These are phyloP conservation scores for Globisporangium viniferum DNA, from an alignment of 352 stramenopile genomes.

Conservation along the genomic window DNA sequence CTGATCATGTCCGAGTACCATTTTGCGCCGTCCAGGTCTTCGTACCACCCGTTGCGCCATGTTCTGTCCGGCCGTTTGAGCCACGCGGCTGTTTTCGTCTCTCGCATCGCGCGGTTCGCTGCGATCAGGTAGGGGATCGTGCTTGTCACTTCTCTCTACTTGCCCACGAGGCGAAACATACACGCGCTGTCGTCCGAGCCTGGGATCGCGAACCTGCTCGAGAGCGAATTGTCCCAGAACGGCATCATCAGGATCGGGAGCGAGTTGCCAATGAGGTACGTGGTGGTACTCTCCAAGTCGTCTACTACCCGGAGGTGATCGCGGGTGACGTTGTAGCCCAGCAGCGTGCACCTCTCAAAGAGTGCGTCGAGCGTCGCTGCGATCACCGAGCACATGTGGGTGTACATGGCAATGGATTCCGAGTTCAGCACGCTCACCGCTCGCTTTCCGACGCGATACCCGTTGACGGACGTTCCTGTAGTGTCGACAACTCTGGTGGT, in stretches of 20 bases:
- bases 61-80: constrained; percentile 17
- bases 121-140: neutral
- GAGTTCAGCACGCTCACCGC: too few relatives aligned
- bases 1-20: constrained; percentile 27
- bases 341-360: constrained; percentile 10
- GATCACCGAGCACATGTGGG: constrained; percentile 15
- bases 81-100: constrained; percentile 22
- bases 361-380: constrained; percentile 19
- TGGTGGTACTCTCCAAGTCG: constrained; percentile 9
- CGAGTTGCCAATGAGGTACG: constrained; percentile 13
- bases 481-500: too few relatives aligned
- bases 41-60: constrained; percentile 38
- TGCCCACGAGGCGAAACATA: constrained; percentile 12
- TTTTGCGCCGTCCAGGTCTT: constrained; percentile 10
- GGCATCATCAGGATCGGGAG: constrained; percentile 23
- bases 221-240: constrained; percentile 20
- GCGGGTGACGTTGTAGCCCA: constrained; percentile 28
- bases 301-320: constrained; percentile 18
- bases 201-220: constrained; percentile 5
- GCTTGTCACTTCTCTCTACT: constrained; percentile 2
- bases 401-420: constrained; percentile 29
- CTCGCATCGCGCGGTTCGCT: constrained; percentile 7
- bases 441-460: too few relatives aligned
- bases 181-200: constrained; percentile 18
- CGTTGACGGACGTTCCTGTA: too few relatives aligned